phyloP scores from a whole-genome alignment of 2,329 filamentous ascomycete species.

The Aurifilum marmelostoma region DNA sequence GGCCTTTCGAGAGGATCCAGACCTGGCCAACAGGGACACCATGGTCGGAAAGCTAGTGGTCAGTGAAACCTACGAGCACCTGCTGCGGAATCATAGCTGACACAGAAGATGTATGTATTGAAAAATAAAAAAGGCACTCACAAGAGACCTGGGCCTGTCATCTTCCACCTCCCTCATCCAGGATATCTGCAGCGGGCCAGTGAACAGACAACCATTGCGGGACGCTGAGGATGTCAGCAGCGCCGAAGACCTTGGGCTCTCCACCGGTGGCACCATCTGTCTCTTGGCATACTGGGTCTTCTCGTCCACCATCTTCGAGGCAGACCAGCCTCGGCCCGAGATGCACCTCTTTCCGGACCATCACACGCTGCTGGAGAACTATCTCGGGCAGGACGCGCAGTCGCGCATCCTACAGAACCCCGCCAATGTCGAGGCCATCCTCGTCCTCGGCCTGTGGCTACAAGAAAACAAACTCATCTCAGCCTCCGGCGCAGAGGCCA shows the following conservation, averaged over 20 bases:
- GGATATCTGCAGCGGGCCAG: slow-evolving; percentile 46
- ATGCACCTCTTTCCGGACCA: slow-evolving; percentile 66
- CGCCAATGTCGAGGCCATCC: slow-evolving; percentile 61
- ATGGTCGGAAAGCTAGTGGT: slow-evolving; percentile 74
- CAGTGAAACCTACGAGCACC: slow-evolving; percentile 37
- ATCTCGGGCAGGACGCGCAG: slow-evolving; percentile 56
- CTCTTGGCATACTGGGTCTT: slow-evolving; percentile 66
- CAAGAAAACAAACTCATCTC: slow-evolving; percentile 52
- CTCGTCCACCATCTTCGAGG: slow-evolving; percentile 63
- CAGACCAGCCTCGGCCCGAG: slow-evolving; percentile 55
- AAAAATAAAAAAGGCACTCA: slow-evolving; percentile 54
- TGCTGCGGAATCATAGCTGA: slow-evolving; percentile 22
- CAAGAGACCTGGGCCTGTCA: slow-evolving; percentile 62
- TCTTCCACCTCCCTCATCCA: slow-evolving; percentile 51
- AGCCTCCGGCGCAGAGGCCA: slow-evolving; percentile 37
- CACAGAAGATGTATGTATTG: background rate
- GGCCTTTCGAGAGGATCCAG: slow-evolving; percentile 66
- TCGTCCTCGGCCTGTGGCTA: slow-evolving; percentile 64
- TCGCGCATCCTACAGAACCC: slow-evolving; percentile 52
- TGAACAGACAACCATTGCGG: slow-evolving; percentile 50
- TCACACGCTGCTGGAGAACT: slow-evolving; percentile 54
- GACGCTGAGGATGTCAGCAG: slow-evolving; percentile 33
- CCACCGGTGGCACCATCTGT: slow-evolving; percentile 61
- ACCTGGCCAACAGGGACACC: slow-evolving; percentile 63
- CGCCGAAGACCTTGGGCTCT: slow-evolving; percentile 58